Percentiles rank a stretch among this genome's conserved stretches.
These are phyloP conservation scores for Fraxinus nigra DNA, from an alignment of 305 asterid genomes.

Conservation along the genomic window DNA sequence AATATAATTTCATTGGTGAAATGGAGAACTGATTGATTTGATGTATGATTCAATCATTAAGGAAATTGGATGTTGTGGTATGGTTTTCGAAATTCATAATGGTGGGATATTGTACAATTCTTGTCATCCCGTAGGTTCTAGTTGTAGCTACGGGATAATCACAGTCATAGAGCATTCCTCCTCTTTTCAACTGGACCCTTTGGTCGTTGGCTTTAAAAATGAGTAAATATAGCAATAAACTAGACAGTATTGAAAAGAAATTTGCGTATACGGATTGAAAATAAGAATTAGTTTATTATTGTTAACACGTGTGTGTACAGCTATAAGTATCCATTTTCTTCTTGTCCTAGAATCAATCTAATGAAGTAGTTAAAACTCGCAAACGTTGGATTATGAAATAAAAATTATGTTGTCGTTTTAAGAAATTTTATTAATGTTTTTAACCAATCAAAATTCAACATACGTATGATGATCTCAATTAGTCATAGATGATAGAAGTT, in stretches of 20 bases:
- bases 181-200: neutral
- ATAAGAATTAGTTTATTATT: neutral
- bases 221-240: neutral
- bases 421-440: neutral
- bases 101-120: neutral
- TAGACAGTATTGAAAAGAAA: too few species aligned
- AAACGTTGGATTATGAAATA: neutral
- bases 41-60: neutral
- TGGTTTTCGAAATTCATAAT: neutral
- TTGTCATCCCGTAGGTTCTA: neutral
- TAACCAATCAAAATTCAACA: neutral
- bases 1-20: neutral
- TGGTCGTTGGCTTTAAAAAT: neutral
- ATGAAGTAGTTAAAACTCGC: neutral
- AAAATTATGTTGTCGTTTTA: neutral
- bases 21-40: neutral
- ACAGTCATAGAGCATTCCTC: neutral
- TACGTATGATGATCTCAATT: conserved; percentile 8
- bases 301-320: neutral
- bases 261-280: neutral
- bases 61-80: neutral
- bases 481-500: neutral
- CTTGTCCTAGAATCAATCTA: neutral
- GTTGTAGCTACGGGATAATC: neutral
- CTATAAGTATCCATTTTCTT: neutral